Evolutionary conservation across 2,329 filamentous ascomycete species (phyloP), one percentile per base, ranked within the genome.

Genomic region (Parafenestella ontariensis): DNA sequence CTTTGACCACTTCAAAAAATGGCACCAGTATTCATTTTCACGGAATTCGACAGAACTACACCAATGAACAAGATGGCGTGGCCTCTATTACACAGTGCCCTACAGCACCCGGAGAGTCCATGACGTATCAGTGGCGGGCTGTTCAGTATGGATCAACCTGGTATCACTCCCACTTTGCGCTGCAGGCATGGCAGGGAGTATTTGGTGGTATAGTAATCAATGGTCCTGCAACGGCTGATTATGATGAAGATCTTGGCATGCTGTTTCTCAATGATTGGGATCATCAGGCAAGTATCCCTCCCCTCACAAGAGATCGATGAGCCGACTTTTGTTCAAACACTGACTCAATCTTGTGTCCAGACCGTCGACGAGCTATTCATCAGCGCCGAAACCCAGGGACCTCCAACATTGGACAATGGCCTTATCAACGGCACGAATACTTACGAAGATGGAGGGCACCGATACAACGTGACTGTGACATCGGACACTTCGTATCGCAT

Each of bases 401-500:
- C 76, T 3, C 74, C 67, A 9, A 73, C 65, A 3, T 61, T 79
- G 10, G 76, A 78, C 59, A 80, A 74, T 44, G 76, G 73, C 47
- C 64, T 80, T 5, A 79, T 80, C 67, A 80, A 80, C 59, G 78
- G 78, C 20, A 76, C 71, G 54, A 80, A 80, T 56, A 70, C 72
- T 0, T 78, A 70, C 58, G 63, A 65, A 3, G 64, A 69, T 39
- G 67, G 62, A 11, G 66, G 69, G 3, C 62, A 54, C 20, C 71
- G 73, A 31, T 79, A 75, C 65, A 72, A 75, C 36, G 54, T 52
- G 0, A 55, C 61, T 3, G 80, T 81, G 56, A 60, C 67, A 3
- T 65, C 69, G 4, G 77, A 75, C 18, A 79, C 75, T 37, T 76
- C 70, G 1, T 77, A 81, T 47, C 73, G 73, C 3, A 65, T 81